These are phyloP conservation scores for Monoraphidium neglectum DNA, from an alignment of 139 green algal species.

Conservation along the genomic window DNA sequence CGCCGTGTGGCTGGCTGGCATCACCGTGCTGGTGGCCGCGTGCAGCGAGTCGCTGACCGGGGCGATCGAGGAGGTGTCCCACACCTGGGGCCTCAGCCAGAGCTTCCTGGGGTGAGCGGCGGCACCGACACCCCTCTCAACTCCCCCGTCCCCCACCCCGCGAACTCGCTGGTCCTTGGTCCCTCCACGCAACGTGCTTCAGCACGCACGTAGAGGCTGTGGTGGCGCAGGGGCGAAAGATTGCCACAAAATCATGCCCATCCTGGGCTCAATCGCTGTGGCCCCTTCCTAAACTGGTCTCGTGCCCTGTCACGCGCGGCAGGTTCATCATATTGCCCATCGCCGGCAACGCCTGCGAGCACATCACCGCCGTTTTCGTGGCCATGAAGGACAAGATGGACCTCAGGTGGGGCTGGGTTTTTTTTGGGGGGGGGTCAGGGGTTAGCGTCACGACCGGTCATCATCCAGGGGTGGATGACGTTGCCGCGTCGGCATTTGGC, in stretches of 20 bases:
- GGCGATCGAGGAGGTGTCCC: slow-evolving; percentile 73
- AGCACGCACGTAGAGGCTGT: not conserved
- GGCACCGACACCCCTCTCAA: not conserved
- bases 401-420: no score
- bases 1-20: slow-evolving; percentile 50
- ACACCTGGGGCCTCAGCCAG: slow-evolving; percentile 65
- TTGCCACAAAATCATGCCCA: no score
- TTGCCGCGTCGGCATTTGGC: no score
- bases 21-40: slow-evolving; percentile 76
- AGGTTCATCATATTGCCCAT: slow-evolving; percentile 71
- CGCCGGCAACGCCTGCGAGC: slow-evolving; percentile 89
- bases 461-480: no score
- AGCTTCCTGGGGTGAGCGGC: slow-evolving; percentile 65
- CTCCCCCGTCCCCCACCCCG: no score
- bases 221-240: no score
- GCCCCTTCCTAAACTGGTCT: no score
- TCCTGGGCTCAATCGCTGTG: no score
- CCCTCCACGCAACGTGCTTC: not conserved
- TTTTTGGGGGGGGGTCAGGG: no score
- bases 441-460: no score
- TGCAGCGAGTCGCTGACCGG: slow-evolving; percentile 78
- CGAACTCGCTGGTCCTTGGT: not conserved
- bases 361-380: slow-evolving; percentile 82
- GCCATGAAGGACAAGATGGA: slow-evolving; percentile 93
- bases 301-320: no score